Conservation (phyloP, 169 alveolate genomes). For the Cryptosporidium muris region DNA sequence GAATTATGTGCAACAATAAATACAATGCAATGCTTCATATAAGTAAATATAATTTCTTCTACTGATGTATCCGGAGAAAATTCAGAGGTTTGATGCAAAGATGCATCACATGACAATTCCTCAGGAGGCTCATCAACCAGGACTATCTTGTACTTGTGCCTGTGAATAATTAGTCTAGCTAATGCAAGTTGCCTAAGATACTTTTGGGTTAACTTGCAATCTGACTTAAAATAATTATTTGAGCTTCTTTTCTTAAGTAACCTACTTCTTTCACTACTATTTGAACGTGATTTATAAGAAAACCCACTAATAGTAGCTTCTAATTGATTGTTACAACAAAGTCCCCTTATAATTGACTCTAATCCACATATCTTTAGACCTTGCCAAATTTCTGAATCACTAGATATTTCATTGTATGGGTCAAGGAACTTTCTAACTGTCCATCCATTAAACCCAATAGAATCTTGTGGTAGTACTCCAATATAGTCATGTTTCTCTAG, state of each 20-base stretch:
- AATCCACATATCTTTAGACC: conserved; percentile 37
- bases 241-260: background rate
- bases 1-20: conserved; percentile 55
- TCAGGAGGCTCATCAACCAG: conserved; percentile 84
- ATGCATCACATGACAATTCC: conserved; percentile 23
- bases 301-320: conserved; percentile 2
- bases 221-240: background rate
- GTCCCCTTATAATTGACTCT: conserved; percentile 2
- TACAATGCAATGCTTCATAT: conserved; percentile 49
- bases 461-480: conserved; percentile 77
- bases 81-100: background rate
- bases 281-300: background rate
- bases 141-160: conserved; percentile 77
- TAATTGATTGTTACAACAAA: background rate
- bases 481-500: conserved; percentile 57
- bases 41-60: conserved; percentile 38
- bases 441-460: conserved; percentile 76
- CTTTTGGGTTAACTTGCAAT: conserved; percentile 66
- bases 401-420: conserved; percentile 69
- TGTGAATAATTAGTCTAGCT: conserved; percentile 79
- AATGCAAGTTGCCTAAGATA: conserved; percentile 79
- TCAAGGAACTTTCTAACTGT: conserved; percentile 74
- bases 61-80: background rate
- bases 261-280: background rate
- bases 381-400: conserved; percentile 68